Base-by-base conservation (phyloP, 805 yeast species). In the Phaffomyces opuntiae region DNA sequence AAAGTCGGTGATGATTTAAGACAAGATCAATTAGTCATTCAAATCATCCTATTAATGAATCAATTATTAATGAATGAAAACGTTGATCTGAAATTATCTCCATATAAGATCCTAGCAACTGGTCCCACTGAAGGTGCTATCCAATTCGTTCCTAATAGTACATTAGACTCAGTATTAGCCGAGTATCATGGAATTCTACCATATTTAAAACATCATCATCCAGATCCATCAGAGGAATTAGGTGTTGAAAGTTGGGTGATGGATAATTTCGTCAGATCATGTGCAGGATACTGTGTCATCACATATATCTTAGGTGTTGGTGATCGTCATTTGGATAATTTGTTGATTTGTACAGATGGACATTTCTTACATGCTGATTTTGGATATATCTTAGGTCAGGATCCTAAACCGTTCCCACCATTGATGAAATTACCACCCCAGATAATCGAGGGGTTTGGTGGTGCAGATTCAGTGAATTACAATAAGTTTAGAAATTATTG, bases 321-420 rank as follows among this genome's bases (percentile, higher is more conserved):
- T 14, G 99, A 93, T 65, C 76, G 99, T 47, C 99, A 93, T 68
- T 70, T 93, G 51, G 99, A 93, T 59, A 93, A 93, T 58, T 67
- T 93, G 51, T 70, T 93, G 39, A 74, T 87, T 35, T 85, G 81
- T 43, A 88, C 81, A 51, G 84, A 91, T 74, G 83, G 95, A 2
- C 87, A 81, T 55, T 93, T 93, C 61, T 91, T 95, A 78, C 99
- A 93, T 65, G 97, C 96, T 1, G 99, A 93, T 65, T 93, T 87
- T 64, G 99, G 99, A 1, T 93, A 93, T 59, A 91, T 93, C 42
- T 68, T 93, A 45, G 99, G 99, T 0, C 82, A 90, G 44, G 99
- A 93, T 63, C 99, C 99, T 2, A 93, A 93, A 62, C 98, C 98
- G 13, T 93, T 93, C 66, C 98, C 99, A 13, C 99, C 99, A 1